A percentile compares a stretch with the other conserved stretches of the same genome.
Evolutionary conservation across 2,329 filamentous ascomycete genomes (phyloP).

Genomic region (Hymenoscyphus fructigenus): DNA sequence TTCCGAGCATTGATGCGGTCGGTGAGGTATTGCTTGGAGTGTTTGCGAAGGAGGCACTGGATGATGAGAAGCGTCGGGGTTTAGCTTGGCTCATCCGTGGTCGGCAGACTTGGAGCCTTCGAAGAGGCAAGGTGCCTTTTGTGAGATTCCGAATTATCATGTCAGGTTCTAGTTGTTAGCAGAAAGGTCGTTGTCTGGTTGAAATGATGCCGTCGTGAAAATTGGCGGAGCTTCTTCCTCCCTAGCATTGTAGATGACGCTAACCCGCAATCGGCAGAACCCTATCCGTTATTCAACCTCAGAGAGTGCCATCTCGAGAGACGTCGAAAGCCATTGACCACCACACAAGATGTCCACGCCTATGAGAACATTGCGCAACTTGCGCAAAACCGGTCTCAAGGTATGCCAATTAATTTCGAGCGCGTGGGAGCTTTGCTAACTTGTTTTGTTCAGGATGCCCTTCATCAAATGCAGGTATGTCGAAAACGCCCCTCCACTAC

Average conservation of each 20-base stretch:
- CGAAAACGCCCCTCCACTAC: conserved; percentile 28
- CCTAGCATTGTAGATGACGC: neutral
- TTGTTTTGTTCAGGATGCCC: conserved; percentile 66
- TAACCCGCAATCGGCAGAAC: conserved; percentile 26
- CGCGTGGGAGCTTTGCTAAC: conserved; percentile 39
- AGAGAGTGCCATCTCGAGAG: conserved; percentile 13
- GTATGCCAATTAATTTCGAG: conserved; percentile 46
- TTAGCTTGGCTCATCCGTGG: conserved; percentile 26
- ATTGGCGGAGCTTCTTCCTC: neutral
- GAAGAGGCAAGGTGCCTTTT: conserved; percentile 34
- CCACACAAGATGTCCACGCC: conserved; percentile 80
- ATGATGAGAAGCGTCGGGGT: conserved; percentile 34
- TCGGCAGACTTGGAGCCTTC: conserved; percentile 30
- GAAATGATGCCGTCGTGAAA: neutral
- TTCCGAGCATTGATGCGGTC: conserved; percentile 53
- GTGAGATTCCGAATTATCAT: conserved; percentile 40
- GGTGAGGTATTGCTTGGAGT: conserved; percentile 38
- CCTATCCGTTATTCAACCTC: conserved; percentile 19
- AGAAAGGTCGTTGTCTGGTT: neutral
- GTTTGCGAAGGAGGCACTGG: conserved; percentile 22
- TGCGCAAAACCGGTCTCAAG: conserved; percentile 87
- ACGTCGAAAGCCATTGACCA: conserved; percentile 30
- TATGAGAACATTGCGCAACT: conserved; percentile 78
- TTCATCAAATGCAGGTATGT: conserved; percentile 89
- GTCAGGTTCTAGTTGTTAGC: conserved; percentile 12